Evolutionary conservation across 768 basidiomycete species (phyloP).

Genomic region (Russula olivacea): DNA sequence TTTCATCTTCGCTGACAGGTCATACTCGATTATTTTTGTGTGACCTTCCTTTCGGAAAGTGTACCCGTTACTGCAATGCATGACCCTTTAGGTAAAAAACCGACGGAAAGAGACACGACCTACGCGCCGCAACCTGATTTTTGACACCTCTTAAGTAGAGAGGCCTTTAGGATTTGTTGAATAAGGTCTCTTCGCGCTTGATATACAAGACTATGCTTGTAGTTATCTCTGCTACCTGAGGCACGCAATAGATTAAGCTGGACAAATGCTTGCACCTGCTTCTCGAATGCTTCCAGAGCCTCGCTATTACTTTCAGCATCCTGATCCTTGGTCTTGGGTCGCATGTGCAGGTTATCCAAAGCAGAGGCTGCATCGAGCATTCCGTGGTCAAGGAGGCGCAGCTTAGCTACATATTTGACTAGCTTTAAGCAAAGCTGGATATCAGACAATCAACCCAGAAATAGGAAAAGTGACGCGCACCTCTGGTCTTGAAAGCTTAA

Average conservation of each 20-base stretch:
- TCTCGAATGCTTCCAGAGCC: slow-evolving; percentile 54
- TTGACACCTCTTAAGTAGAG: slow-evolving; percentile 67
- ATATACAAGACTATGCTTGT: slow-evolving; percentile 86
- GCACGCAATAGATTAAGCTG: slow-evolving; percentile 41
- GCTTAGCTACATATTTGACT: slow-evolving; percentile 77
- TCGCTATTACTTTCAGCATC: slow-evolving; percentile 39
- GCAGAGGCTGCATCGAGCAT: slow-evolving; percentile 74
- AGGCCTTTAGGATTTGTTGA: slow-evolving; percentile 67
- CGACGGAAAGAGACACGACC: slow-evolving; percentile 32
- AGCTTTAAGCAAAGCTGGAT: slow-evolving; percentile 40
- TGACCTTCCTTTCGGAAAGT: slow-evolving; percentile 92
- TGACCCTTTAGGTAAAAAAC: slow-evolving; percentile 1
- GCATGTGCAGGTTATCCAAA: slow-evolving; percentile 61
- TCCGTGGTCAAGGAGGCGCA: slow-evolving; percentile 85
- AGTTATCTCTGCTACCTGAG: slow-evolving; percentile 64
- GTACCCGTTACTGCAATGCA: slow-evolving; percentile 53
- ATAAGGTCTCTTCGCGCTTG: slow-evolving; percentile 81
- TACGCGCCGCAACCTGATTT: slow-evolving; percentile 76
- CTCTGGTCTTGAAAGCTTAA: slow-evolving; percentile 71
- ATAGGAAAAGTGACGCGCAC: slow-evolving; percentile 39
- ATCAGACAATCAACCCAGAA: slow-evolving; percentile 6
- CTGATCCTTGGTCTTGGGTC: slow-evolving; percentile 31
- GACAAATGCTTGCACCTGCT: slow-evolving; percentile 62
- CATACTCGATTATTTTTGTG: slow-evolving; percentile 93
- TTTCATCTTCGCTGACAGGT: slow-evolving; percentile 77